Percentiles rank a stretch among this genome's conserved stretches.
Conservation (phyloP, 257 asterid genomes). For the Solanum ossicruentum region DNA sequence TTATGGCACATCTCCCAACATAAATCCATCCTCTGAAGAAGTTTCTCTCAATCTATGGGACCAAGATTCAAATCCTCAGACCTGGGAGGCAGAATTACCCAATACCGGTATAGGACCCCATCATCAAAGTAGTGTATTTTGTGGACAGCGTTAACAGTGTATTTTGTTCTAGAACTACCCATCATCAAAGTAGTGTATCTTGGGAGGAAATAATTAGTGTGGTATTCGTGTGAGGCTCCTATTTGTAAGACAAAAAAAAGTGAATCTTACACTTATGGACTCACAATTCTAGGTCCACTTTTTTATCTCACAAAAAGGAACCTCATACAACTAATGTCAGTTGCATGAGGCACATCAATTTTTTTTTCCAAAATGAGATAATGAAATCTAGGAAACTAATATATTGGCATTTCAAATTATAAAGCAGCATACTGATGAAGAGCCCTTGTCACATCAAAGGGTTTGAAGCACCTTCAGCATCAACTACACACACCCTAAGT, state of each 20-base stretch:
- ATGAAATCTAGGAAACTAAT: not conserved
- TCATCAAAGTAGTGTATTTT: not conserved
- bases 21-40: not conserved
- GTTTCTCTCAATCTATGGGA: not conserved
- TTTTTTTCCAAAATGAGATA: not conserved
- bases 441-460: not conserved
- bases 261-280: not conserved
- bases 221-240: not conserved
- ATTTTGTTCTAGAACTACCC: too few relatives aligned
- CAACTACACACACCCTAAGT: not conserved
- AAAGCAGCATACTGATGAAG: not conserved
- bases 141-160: too few relatives aligned
- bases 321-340: not conserved
- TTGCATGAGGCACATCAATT: not conserved
- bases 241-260: not conserved
- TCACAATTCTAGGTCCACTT: not conserved
- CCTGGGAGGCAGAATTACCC: not conserved
- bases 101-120: not conserved
- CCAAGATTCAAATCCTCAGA: not conserved
- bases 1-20: not conserved
- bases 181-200: too few relatives aligned
- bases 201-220: too few relatives aligned
- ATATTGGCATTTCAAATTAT: not conserved
- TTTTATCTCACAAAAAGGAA: not conserved
- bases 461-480: not conserved